Evolutionary conservation across 139 green algal genomes (phyloP).

Genomic region (Micromonas commoda): DNA sequence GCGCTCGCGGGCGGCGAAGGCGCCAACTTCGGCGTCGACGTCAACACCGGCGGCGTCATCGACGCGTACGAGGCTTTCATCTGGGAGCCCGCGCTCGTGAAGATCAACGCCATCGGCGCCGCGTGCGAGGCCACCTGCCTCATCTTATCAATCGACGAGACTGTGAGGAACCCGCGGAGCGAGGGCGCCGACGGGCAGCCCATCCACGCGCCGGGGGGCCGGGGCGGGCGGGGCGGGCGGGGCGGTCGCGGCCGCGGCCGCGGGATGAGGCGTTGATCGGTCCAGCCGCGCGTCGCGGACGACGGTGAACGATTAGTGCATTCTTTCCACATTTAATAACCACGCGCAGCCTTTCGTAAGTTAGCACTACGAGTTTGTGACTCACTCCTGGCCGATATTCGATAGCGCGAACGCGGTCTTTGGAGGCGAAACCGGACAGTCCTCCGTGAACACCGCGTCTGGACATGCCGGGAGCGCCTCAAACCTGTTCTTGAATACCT

Average conservation of each 20-base stretch:
- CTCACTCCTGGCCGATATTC: too few species aligned
- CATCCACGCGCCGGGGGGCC: slow-evolving; percentile 23
- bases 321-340: neutral
- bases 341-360: neutral
- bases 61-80: slow-evolving; percentile 91
- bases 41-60: slow-evolving; percentile 87
- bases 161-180: slow-evolving; percentile 83
- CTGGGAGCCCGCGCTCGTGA: slow-evolving; percentile 78
- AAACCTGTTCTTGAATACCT: too few species aligned
- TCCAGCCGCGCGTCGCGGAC: too few species aligned
- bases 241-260: slow-evolving; percentile 39
- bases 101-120: slow-evolving; percentile 83
- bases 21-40: slow-evolving; percentile 83
- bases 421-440: too few species aligned
- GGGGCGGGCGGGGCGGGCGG: slow-evolving; percentile 36
- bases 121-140: slow-evolving; percentile 93
- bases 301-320: too few species aligned
- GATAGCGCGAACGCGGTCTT: too few species aligned
- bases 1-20: slow-evolving; percentile 52
- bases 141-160: slow-evolving; percentile 95
- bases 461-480: too few species aligned
- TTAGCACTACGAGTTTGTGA: too few species aligned
- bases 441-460: too few species aligned
- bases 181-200: slow-evolving; percentile 27
- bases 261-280: slow-evolving; percentile 37